Conservation (phyloP, 495 filamentous ascomycete genomes). For the Polyplosphaeria fusca region DNA sequence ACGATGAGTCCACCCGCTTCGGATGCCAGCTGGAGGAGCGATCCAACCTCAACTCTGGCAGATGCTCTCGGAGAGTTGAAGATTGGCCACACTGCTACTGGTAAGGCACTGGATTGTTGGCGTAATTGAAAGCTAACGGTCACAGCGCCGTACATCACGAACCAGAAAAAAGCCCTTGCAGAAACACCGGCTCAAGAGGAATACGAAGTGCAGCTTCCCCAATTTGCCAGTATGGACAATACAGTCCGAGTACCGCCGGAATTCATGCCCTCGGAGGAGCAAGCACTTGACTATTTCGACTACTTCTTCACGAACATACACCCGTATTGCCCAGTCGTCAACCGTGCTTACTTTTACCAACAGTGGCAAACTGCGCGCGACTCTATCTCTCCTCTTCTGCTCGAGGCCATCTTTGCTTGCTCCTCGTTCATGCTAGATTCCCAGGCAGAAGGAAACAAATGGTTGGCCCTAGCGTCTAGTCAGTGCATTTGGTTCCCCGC, state of each 20-base stretch:
- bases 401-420: conserved; percentile 96
- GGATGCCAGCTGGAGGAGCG: conserved; percentile 68
- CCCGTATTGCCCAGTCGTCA: conserved; percentile 92
- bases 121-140: conserved; percentile 29
- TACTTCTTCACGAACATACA: conserved; percentile 92
- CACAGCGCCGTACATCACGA: conserved; percentile 78
- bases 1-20: conserved; percentile 21
- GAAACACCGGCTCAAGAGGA: conserved; percentile 79
- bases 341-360: conserved; percentile 77
- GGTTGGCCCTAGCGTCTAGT: conserved; percentile 92
- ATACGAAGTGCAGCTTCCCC: conserved; percentile 59
- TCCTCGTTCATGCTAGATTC: conserved; percentile 79
- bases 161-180: conserved; percentile 61
- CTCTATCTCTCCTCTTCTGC: conserved; percentile 83
- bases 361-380: conserved; percentile 87
- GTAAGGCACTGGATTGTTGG: conserved; percentile 52
- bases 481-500: conserved; percentile 38
- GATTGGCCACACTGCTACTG: conserved; percentile 84
- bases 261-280: conserved; percentile 87
- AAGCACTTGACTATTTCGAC: conserved; percentile 80
- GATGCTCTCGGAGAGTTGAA: conserved; percentile 84
- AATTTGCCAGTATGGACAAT: conserved; percentile 61
- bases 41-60: conserved; percentile 48
- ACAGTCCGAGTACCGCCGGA: conserved; percentile 88
- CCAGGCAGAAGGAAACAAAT: conserved; percentile 80